phyloP scores from a whole-genome alignment of 2,329 filamentous ascomycete genomes.

The Fusarium decemcellulare region DNA sequence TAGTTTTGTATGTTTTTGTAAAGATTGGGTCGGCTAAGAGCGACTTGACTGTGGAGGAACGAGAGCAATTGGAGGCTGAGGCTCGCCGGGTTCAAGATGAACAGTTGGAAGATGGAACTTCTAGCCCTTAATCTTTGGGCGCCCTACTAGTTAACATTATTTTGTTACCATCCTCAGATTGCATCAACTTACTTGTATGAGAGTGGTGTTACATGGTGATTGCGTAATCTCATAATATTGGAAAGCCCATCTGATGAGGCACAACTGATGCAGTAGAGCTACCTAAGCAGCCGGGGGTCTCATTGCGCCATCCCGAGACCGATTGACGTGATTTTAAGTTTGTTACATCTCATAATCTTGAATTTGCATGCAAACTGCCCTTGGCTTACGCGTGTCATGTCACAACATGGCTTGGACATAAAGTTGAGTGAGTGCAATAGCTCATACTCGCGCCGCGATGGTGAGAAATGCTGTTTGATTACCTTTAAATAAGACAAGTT shows the following conservation, averaged over 20 bases:
- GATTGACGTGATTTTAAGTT: no score
- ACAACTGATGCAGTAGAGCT: no score
- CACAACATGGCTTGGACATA: neutral
- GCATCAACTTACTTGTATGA: neutral
- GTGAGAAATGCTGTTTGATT: neutral
- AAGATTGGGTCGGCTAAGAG: conserved; percentile 46
- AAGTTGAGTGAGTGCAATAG: neutral
- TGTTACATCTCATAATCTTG: no score
- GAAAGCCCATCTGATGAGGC: neutral
- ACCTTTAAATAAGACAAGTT: neutral
- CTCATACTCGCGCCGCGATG: neutral
- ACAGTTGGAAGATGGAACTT: neutral
- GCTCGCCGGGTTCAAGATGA: conserved; percentile 2
- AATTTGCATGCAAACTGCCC: no score
- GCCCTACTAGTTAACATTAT: neutral
- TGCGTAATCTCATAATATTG: neutral
- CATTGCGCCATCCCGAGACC: no score
- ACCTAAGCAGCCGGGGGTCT: no score
- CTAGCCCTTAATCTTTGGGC: neutral
- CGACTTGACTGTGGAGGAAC: conserved; percentile 45
- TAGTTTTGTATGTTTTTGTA: conserved; percentile 41
- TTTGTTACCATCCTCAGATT: neutral
- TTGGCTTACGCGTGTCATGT: no score
- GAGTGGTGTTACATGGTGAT: neutral
- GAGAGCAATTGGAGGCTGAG: conserved; percentile 39